Base-by-base conservation (phyloP, 2,329 filamentous ascomycete species). In the Metarhizium sp. region DNA sequence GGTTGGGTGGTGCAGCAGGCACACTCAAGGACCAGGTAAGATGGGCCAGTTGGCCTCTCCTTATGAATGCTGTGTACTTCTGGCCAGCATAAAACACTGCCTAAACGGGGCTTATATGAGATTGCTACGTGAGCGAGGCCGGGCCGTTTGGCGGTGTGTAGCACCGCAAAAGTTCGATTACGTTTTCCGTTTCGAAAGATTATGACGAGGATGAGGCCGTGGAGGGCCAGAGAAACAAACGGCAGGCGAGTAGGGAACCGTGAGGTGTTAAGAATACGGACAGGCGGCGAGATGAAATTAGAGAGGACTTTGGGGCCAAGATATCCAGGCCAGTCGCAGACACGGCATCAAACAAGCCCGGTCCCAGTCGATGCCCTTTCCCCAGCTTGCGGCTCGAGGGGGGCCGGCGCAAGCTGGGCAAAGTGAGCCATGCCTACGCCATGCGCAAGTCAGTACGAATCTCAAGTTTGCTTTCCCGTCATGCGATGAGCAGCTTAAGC, bases 91-190 rank as follows among this genome's bases (percentile, higher is more conserved):
- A 11, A 20, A 45, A 16, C 42, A 45, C 42, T 14, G 40, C 40
- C 16, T 45, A 6, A 13, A 20, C 7, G 7, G 42, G 18, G n/a
- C 42, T 14, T 18, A 29, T 55, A 20, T 45, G 42, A 32, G 40
- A 47, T n/a, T 47, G 16, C 18, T 47, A 14, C n/a, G 18, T 47
- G 29, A 20, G 30, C 34, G 2, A 25, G 29, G n/a, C 34, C 7
- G 16, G 34, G 43, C 2, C n/a, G 10, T 45, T 25, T 10, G 40
- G 48, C 48, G 48, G 32, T 49, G 43, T 57, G 25, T 20, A 36
- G 48, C 36, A 32, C 42, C 42, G 49, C 32, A 20, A 43, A 29
- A 50, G 14, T n/a, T 54, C 30, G 47, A 54, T 49, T 52, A 54
- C 49, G 29, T 25, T 25, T 25, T 25, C 25, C 25, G 25, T 25